These are phyloP conservation scores for Ceratobasidium sp. DNA, from an alignment of 1,284 basidiomycete species.

Conservation along the genomic window DNA sequence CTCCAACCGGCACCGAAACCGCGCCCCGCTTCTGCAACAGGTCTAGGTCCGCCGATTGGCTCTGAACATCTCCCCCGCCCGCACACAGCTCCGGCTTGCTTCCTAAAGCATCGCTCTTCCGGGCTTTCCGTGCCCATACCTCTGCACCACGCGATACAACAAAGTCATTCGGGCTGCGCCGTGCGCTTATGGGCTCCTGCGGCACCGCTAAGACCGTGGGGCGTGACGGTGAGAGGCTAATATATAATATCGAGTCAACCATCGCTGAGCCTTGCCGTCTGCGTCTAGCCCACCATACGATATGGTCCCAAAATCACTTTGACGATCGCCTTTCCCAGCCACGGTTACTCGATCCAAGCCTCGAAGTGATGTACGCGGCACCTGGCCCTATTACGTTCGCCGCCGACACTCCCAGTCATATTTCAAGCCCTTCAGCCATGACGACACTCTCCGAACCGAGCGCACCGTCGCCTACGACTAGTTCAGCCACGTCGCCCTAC, in stretches of 20 bases:
- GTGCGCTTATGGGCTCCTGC: slow-evolving; percentile 4
- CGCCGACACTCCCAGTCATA: neutral
- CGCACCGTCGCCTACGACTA: slow-evolving; percentile 11
- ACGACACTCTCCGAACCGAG: slow-evolving; percentile 12
- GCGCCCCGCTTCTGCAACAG: neutral
- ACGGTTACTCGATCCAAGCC: neutral
- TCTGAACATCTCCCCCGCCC: slow-evolving; percentile 12
- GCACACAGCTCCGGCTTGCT: neutral
- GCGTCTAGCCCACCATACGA: neutral
- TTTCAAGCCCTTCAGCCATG: slow-evolving; percentile 13
- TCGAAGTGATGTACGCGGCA: slow-evolving; percentile 18
- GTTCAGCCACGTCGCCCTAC: slow-evolving; percentile 18
- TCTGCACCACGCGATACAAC: neutral
- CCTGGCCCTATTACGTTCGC: neutral
- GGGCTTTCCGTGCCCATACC: neutral
- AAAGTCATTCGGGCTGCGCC: neutral
- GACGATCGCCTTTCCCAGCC: neutral
- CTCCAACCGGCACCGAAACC: neutral
- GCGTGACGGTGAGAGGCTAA: neutral
- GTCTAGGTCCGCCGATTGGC: neutral
- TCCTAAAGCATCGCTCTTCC: neutral
- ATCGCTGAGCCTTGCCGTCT: neutral
- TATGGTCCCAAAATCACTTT: slow-evolving; percentile 5
- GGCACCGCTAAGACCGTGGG: neutral
- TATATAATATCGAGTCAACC: neutral